A percentile compares a stretch with the other conserved stretches of the same genome.
These are phyloP conservation scores for Macadamia tetraphylla DNA, from an alignment of 164 flowering plant genomes.

Conservation along the genomic window DNA sequence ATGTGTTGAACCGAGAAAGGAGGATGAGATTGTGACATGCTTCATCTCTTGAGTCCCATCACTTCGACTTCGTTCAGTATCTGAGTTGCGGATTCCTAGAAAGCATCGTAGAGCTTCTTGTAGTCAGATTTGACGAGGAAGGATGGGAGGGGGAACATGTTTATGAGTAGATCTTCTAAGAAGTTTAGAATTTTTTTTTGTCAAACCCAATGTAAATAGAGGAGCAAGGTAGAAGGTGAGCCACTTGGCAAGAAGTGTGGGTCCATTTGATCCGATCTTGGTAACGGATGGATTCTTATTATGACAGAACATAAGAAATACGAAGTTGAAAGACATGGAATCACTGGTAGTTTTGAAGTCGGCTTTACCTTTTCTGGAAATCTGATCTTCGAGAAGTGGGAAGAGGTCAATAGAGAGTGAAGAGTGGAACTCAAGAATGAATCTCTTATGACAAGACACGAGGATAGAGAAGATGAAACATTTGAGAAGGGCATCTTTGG, in stretches of 20 bases:
- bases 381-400: neutral
- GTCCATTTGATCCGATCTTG: conserved; percentile 21
- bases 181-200: neutral
- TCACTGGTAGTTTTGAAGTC: conserved; percentile 20
- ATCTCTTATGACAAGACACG: conserved; percentile 5
- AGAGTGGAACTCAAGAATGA: conserved; percentile 27
- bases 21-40: conserved; percentile 49
- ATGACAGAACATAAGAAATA: conserved; percentile 16
- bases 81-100: conserved; percentile 9
- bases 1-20: conserved; percentile 32
- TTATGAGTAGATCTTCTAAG: conserved; percentile 35
- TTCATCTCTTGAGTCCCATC: conserved; percentile 33
- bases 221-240: conserved; percentile 34
- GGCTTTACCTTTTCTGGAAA: conserved; percentile 16
- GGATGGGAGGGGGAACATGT: conserved; percentile 30
- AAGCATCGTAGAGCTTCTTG: conserved; percentile 27
- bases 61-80: conserved; percentile 37
- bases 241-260: conserved; percentile 23
- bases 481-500: conserved; percentile 22
- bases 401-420: conserved; percentile 17
- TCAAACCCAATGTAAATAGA: conserved; percentile 21
- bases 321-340: conserved; percentile 24
- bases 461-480: conserved; percentile 15
- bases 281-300: conserved; percentile 17
- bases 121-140: conserved; percentile 28